Conservation (phyloP, 23 red algal genomes). For the Pyropia yezoensis region DNA sequence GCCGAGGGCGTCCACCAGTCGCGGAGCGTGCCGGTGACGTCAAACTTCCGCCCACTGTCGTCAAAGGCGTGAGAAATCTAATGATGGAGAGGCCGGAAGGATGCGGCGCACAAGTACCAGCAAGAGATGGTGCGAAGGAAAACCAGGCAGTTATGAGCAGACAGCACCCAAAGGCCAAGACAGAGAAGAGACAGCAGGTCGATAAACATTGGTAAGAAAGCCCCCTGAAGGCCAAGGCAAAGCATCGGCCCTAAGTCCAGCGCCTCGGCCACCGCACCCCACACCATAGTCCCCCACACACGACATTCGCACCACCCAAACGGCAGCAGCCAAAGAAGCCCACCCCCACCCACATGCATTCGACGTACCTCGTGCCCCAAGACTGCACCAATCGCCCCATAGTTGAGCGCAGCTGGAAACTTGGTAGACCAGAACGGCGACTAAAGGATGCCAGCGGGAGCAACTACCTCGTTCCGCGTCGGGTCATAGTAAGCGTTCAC, state of each 20-base stretch:
- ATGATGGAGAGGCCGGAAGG: background rate
- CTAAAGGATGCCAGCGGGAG: constrained; percentile 80
- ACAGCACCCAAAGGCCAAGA: too few relatives aligned
- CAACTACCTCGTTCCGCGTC: constrained; percentile 70
- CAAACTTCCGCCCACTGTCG: constrained; percentile 44
- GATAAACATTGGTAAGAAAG: too few relatives aligned
- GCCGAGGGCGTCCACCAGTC: constrained; percentile 30
- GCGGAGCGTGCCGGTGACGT: constrained; percentile 27
- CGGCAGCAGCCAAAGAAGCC: too few relatives aligned
- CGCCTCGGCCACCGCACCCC: constrained; percentile 5
- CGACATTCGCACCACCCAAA: constrained; percentile 14
- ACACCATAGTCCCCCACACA: constrained; percentile 11
- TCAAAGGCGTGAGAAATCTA: constrained; percentile 85
- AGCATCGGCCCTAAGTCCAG: too few relatives aligned
- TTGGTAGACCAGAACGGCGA: constrained; percentile 71
- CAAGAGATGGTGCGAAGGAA: too few relatives aligned
- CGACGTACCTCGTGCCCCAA: constrained; percentile 61
- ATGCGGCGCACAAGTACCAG: too few relatives aligned
- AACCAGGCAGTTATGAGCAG: too few relatives aligned
- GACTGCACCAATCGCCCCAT: constrained; percentile 74
- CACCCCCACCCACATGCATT: too few relatives aligned
- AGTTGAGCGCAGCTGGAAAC: constrained; percentile 84
- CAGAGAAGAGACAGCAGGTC: too few relatives aligned
- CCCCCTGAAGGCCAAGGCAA: too few relatives aligned
- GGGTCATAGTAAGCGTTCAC: constrained; percentile 93